Percentiles rank a stretch among this genome's conserved stretches.
Evolutionary conservation across 192 early-diverging fungal genomes (phyloP).

Genomic region (Allomyces javanicus): DNA sequence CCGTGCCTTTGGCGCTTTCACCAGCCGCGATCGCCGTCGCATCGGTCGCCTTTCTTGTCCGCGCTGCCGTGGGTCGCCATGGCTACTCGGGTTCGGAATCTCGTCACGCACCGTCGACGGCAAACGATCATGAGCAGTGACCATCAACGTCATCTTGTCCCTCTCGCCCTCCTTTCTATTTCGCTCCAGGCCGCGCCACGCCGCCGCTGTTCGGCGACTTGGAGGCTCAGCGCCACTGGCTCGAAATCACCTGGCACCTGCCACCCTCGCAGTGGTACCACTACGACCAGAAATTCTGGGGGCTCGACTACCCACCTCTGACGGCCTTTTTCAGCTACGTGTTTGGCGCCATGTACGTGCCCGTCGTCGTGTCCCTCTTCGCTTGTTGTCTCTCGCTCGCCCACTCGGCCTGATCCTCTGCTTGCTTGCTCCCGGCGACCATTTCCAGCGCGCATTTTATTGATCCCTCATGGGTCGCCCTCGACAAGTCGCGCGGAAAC

Average conservation of each 20-base stretch:
- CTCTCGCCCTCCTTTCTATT: background rate
- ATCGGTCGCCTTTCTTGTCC: background rate
- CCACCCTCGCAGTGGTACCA: constrained; percentile 68
- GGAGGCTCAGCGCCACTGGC: constrained; percentile 97
- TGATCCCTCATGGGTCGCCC: constrained; percentile 66
- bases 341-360: constrained; percentile 50
- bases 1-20: too few relatives aligned
- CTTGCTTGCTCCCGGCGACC: background rate
- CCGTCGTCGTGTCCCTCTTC: background rate
- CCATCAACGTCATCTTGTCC: background rate
- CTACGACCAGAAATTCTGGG: constrained; percentile 79
- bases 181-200: constrained; percentile 22
- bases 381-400: background rate
- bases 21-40: too few relatives aligned
- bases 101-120: background rate
- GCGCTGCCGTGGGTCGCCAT: background rate
- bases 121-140: background rate
- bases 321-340: constrained; percentile 86
- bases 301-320: constrained; percentile 90
- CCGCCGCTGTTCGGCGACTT: constrained; percentile 88
- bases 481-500: constrained; percentile 64
- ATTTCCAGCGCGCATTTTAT: constrained; percentile 41
- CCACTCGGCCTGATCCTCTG: background rate
- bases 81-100: background rate
- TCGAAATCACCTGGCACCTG: constrained; percentile 76